Evolutionary conservation across 2,329 filamentous ascomycete species (phyloP), one percentile per base, ranked within the genome.

Genomic region (Dothistroma septosporum): DNA sequence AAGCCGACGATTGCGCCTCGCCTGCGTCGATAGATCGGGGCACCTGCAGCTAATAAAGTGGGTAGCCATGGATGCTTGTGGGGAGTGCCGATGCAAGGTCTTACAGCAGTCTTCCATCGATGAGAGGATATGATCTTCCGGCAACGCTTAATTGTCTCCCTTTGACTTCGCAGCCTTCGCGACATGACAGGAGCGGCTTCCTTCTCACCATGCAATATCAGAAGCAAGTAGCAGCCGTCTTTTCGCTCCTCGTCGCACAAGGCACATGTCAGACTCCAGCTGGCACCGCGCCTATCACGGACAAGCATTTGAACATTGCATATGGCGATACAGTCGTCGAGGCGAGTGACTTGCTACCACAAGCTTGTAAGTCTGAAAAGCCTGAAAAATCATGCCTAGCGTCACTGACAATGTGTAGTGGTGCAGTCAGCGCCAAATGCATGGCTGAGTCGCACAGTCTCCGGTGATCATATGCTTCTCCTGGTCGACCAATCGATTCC

Each of bases 401-500:
- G 14, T n/a, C 21, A 48, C 22, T 28, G 22, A 50, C 47, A 50
- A 11, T 16, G 6, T 44, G n/a, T n/a, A 66, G 60, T 63, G 41
- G 56, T 63, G 21, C 47, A 59, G 24, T 54, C 56, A 16, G 52
- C 52, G 7, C 52, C 52, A 33, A 47, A 50, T 9, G 57, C 64
- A 58, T 64, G 49, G 24, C 57, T 61, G 12, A 57, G 53, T 37
- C 7, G 28, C 7, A 48, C 52, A 10, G 22, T 66, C 12, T 47
- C 28, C 21, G 60, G 63, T 49, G 64, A 61, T 14, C 66, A 71
- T 62, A 66, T 68, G 61, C 54, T 72, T 16, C 58, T 68, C 16
- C 60, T 71, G 35, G 59, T 70, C 54, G 70, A 72, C 50, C 65
- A 70, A 7, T 64, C 61, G 48, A 68, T 70, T 24, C 58, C 62